Evolutionary conservation across 192 early-diverging fungal species (phyloP).

Genomic region (Chytriomyces sp.): DNA sequence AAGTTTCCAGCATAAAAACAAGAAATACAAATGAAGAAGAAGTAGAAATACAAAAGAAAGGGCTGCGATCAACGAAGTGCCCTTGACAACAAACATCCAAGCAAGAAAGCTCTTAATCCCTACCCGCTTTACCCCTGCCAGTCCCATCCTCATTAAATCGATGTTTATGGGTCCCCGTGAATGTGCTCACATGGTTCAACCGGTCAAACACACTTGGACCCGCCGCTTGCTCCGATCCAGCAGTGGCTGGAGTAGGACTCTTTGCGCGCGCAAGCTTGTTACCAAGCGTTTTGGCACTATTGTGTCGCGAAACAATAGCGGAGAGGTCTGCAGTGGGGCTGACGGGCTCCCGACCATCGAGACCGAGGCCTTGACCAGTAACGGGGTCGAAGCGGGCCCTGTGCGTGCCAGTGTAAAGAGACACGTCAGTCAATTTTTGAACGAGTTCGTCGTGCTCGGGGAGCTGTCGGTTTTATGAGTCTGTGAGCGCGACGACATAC

Average conservation of each 20-base stretch:
- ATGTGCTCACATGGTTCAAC: slow-evolving; percentile 16
- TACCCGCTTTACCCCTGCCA: slow-evolving; percentile 50
- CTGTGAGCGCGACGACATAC: background rate
- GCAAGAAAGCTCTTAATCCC: slow-evolving; percentile 32
- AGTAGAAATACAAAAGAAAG: too few relatives aligned
- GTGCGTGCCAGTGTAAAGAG: slow-evolving; percentile 56
- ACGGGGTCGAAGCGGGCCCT: slow-evolving; percentile 51
- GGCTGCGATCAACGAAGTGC: too few relatives aligned
- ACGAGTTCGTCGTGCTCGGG: slow-evolving; percentile 34
- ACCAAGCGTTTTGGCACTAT: slow-evolving; percentile 19
- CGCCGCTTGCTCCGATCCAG: background rate
- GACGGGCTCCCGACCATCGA: slow-evolving; percentile 18
- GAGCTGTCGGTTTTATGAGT: too few relatives aligned
- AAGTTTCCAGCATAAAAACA: too few relatives aligned
- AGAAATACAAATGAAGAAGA: too few relatives aligned
- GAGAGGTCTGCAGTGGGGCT: slow-evolving; percentile 20
- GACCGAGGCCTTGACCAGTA: slow-evolving; percentile 18
- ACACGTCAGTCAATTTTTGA: slow-evolving; percentile 44
- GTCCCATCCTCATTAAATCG: slow-evolving; percentile 46
- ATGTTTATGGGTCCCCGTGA: slow-evolving; percentile 41
- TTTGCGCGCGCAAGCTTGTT: background rate
- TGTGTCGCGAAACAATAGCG: slow-evolving; percentile 26
- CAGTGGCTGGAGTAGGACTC: background rate
- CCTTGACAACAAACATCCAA: background rate
- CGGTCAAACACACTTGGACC: slow-evolving; percentile 22